Percentiles rank a stretch among this genome's conserved stretches.
phyloP scores from a whole-genome alignment of 495 filamentous ascomycete species.

The Trichodelitschia bisporula region DNA sequence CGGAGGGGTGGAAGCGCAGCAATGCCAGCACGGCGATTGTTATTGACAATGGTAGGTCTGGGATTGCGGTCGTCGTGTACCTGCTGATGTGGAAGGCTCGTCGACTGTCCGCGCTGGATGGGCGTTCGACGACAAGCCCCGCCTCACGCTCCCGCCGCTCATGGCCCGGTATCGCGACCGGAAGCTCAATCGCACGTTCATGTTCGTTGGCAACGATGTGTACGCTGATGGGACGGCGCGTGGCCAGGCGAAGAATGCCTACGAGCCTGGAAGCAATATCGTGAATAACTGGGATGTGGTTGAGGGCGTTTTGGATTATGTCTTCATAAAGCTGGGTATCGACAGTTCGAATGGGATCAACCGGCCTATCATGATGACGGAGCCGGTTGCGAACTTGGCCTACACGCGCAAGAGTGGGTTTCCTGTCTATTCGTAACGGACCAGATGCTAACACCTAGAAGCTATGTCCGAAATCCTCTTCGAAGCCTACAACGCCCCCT shows the following conservation, averaged over 20 bases:
- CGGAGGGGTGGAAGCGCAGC: constrained; percentile 28
- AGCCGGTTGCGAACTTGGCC: constrained; percentile 68
- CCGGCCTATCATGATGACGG: constrained; percentile 82
- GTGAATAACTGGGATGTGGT: constrained; percentile 94
- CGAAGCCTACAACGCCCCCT: constrained; percentile 76
- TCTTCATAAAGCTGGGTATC: constrained; percentile 78
- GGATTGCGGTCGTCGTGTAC: background rate
- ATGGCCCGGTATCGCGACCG: constrained; percentile 86
- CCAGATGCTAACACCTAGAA: constrained; percentile 15
- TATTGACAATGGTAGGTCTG: constrained; percentile 73
- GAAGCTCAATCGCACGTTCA: constrained; percentile 68
- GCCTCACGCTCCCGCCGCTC: constrained; percentile 60
- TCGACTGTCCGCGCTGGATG: constrained; percentile 77
- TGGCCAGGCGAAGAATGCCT: constrained; percentile 72
- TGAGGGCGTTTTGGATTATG: constrained; percentile 77
- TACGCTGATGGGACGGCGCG: constrained; percentile 82
- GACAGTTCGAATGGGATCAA: constrained; percentile 48
- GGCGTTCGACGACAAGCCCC: constrained; percentile 65
- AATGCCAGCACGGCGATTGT: constrained; percentile 51
- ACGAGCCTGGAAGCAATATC: constrained; percentile 72
- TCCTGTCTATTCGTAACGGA: background rate
- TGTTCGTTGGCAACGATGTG: constrained; percentile 75
- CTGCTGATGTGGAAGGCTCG: constrained; percentile 31
- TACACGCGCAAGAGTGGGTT: constrained; percentile 66
- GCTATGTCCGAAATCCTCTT: constrained; percentile 95